A percentile compares a stretch with the other conserved stretches of the same genome.
Evolutionary conservation across 169 alveolate genomes (phyloP).

Genomic region (Plasmodium berghei): DNA sequence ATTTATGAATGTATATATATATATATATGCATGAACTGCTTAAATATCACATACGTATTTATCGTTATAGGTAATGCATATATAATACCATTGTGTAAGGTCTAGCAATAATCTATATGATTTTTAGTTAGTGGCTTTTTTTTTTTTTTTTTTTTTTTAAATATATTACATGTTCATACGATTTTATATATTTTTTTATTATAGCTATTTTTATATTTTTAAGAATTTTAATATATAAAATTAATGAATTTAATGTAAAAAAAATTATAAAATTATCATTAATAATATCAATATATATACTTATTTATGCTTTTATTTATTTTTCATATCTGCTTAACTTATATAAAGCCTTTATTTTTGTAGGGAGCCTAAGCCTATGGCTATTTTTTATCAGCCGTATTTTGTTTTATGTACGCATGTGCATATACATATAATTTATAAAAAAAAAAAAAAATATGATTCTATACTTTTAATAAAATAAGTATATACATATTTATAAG

Average conservation of each 20-base stretch:
- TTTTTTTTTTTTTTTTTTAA: neutral
- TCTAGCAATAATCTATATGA: no score
- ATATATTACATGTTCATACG: neutral
- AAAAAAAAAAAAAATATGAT: neutral
- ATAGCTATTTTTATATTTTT: no score
- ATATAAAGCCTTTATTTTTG: no score
- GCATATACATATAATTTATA: neutral
- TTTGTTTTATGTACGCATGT: neutral
- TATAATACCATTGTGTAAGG: neutral
- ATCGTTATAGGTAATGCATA: neutral
- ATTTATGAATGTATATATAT: slow-evolving; percentile 4
- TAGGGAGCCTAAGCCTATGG: no score
- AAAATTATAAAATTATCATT: no score
- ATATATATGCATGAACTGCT: neutral
- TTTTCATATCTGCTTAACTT: no score
- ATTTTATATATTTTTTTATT: no score
- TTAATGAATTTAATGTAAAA: no score
- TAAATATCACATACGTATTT: neutral
- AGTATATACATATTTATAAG: neutral
- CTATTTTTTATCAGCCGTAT: neutral
- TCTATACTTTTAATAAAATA: neutral
- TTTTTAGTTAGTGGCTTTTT: no score
- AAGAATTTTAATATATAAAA: no score
- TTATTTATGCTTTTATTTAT: no score
- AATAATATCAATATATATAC: no score